Evolutionary conservation across 495 filamentous ascomycete species (phyloP).

Genomic region (Aspergillus conjunctus): DNA sequence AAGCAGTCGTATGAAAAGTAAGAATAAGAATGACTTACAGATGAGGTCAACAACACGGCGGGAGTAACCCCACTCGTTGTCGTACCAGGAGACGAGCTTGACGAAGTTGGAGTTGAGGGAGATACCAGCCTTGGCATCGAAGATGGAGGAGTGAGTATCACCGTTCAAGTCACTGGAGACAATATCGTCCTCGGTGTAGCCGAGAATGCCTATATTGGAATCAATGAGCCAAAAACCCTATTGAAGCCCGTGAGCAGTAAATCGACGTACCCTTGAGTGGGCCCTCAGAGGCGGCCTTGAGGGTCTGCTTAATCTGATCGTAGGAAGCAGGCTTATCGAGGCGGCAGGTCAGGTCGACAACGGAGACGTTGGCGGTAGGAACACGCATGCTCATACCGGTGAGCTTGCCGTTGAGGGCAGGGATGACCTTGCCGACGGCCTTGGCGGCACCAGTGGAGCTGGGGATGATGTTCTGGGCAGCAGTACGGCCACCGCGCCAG

Average conservation of each 20-base stretch:
- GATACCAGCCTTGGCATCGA: constrained; percentile 99
- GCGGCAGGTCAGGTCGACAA: constrained; percentile 95
- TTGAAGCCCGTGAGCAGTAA: not conserved
- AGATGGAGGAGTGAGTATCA: constrained; percentile 91
- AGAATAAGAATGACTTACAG: constrained; percentile 36
- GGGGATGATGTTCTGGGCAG: constrained; percentile 99
- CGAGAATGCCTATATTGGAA: constrained; percentile 67
- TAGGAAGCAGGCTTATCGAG: constrained; percentile 87
- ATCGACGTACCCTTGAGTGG: constrained; percentile 76
- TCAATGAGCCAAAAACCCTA: constrained; percentile 24
- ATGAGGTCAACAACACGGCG: constrained; percentile 98
- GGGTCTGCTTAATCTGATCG: constrained; percentile 87
- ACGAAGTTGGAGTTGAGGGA: constrained; percentile 97
- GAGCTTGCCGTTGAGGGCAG: constrained; percentile 95
- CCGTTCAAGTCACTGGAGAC: constrained; percentile 94
- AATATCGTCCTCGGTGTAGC: constrained; percentile 95
- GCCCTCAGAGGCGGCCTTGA: constrained; percentile 87
- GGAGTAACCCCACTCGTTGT: constrained; percentile 97
- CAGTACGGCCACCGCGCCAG: constrained; percentile 98
- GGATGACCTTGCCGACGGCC: constrained; percentile 99
- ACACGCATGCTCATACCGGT: constrained; percentile 99
- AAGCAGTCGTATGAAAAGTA: not conserved
- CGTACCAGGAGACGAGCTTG: constrained; percentile 98
- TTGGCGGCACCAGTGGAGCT: constrained; percentile 99
- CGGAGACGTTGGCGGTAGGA: constrained; percentile 96